Evolutionary conservation across 768 basidiomycete species (phyloP).

Genomic region (Sutorius australiensis): DNA sequence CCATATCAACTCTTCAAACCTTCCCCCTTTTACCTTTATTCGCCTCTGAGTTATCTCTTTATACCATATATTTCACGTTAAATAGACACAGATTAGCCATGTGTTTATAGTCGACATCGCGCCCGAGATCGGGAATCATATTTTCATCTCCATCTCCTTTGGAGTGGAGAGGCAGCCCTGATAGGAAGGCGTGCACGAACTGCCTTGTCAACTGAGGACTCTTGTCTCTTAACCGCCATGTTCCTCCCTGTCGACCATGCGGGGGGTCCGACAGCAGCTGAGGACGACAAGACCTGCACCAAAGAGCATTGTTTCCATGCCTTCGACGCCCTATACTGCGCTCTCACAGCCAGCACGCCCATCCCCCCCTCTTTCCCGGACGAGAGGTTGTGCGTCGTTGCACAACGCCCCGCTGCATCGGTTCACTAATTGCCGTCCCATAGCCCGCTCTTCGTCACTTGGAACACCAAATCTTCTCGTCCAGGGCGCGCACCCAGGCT

Average conservation of each 20-base stretch:
- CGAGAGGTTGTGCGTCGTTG: constrained; percentile 70
- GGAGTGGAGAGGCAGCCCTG: constrained; percentile 14
- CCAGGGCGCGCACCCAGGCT: constrained; percentile 60
- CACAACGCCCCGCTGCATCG: not conserved
- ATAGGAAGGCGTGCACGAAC: constrained; percentile 25
- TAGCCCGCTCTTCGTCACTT: constrained; percentile 90
- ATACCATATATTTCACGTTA: constrained; percentile 40
- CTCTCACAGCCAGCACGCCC: constrained; percentile 52
- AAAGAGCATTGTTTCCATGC: constrained; percentile 78
- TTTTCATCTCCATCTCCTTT: not conserved
- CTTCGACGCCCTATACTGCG: constrained; percentile 77
- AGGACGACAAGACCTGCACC: constrained; percentile 50
- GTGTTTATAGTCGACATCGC: constrained; percentile 32
- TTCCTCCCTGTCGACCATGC: constrained; percentile 53
- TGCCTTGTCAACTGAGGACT: not conserved
- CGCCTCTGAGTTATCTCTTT: constrained; percentile 36
- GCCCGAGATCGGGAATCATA: constrained; percentile 8
- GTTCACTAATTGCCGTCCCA: constrained; percentile 3
- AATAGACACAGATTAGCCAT: constrained; percentile 35
- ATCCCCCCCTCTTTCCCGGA: constrained; percentile 63
- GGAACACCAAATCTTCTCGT: constrained; percentile 72
- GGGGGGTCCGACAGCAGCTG: constrained; percentile 37
- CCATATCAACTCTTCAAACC: constrained; percentile 14
- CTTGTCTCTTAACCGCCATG: constrained; percentile 39
- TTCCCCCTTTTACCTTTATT: constrained; percentile 28